These are phyloP conservation scores for Trypanosoma theileri DNA, from an alignment of 208 protist species.

Conservation along the genomic window DNA sequence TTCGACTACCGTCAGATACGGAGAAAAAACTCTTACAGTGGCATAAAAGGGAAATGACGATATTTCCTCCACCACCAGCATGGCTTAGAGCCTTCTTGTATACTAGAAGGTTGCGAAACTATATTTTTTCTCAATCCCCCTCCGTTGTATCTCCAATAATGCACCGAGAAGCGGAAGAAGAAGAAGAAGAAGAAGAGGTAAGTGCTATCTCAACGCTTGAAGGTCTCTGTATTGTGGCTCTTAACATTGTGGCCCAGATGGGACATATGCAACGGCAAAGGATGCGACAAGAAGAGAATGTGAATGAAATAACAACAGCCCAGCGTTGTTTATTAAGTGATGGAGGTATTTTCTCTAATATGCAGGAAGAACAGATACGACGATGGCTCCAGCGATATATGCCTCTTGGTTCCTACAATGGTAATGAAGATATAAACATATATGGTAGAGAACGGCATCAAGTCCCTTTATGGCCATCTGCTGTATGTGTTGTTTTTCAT, in stretches of 20 bases:
- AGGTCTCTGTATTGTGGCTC: conserved; percentile 24
- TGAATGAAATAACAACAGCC: conserved; percentile 9
- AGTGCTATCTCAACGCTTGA: conserved; percentile 18
- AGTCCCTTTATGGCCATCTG: conserved; percentile 20
- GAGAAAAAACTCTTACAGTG: conserved; percentile 16
- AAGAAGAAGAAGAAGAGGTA: conserved; percentile 4
- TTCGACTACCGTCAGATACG: conserved; percentile 16
- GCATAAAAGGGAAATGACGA: neutral
- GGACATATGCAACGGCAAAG: conserved; percentile 10
- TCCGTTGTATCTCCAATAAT: neutral
- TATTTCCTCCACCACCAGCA: neutral
- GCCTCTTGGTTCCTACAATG: conserved; percentile 10
- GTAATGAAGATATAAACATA: neutral
- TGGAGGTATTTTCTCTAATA: conserved; percentile 11
- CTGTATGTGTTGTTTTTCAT: conserved; percentile 14
- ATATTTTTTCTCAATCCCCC: neutral
- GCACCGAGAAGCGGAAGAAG: neutral
- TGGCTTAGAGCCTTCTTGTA: conserved; percentile 28
- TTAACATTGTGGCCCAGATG: conserved; percentile 26
- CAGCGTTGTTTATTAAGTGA: conserved; percentile 15
- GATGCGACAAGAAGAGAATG: neutral
- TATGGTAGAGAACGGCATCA: too few relatives aligned
- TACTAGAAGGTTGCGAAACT: conserved; percentile 9
- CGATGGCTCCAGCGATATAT: conserved; percentile 25
- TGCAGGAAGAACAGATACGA: conserved; percentile 16